phyloP scores from a whole-genome alignment of 2,329 filamentous ascomycete species.

The Diplodia scrobiculata region DNA sequence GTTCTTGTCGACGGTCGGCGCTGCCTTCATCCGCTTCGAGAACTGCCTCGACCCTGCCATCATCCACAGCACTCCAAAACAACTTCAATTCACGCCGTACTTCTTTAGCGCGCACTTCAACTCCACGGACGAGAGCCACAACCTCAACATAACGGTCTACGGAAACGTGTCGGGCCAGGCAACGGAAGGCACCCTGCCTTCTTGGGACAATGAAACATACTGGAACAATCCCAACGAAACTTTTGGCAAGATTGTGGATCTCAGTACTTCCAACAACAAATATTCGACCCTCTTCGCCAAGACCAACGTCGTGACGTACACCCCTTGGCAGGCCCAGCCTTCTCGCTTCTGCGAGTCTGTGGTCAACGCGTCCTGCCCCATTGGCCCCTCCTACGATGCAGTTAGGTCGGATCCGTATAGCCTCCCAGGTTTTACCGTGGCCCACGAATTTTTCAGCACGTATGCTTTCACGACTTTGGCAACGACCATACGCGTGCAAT shows the following conservation, averaged over 20 bases:
- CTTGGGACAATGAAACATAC: conserved; percentile 58
- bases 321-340: conserved; percentile 60
- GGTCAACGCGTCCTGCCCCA: conserved; percentile 68
- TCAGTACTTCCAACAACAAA: conserved; percentile 60
- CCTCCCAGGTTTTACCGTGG: conserved; percentile 73
- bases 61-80: conserved; percentile 60
- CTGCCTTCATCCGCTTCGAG: conserved; percentile 71
- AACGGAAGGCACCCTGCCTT: conserved; percentile 60
- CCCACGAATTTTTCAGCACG: conserved; percentile 73
- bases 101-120: conserved; percentile 76
- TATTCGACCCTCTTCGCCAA: conserved; percentile 73
- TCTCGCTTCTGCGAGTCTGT: conserved; percentile 67
- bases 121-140: conserved; percentile 60
- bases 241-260: conserved; percentile 75
- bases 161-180: conserved; percentile 84
- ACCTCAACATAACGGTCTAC: conserved; percentile 77
- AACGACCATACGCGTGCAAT: conserved; percentile 71
- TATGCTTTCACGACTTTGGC: conserved; percentile 85
- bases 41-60: conserved; percentile 72
- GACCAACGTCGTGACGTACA: conserved; percentile 75
- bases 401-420: conserved; percentile 55
- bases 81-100: conserved; percentile 78
- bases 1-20: conserved; percentile 15
- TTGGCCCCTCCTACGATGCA: conserved; percentile 69
- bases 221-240: conserved; percentile 63